Evolutionary conservation across 148 eudicot genomes (phyloP).

Genomic region (Camellia japonica): DNA sequence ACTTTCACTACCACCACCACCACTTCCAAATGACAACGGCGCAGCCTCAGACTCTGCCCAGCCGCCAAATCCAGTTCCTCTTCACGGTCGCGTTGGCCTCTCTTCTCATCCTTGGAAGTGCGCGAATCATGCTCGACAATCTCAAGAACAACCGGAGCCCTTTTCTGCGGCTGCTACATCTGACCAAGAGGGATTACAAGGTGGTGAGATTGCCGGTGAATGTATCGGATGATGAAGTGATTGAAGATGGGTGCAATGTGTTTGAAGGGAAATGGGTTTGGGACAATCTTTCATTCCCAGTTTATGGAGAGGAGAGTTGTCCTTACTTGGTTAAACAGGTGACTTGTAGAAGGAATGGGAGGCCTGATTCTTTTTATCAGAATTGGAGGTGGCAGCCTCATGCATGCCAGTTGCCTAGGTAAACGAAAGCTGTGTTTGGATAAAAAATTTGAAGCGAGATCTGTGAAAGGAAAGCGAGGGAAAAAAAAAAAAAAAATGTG

Average conservation of each 20-base stretch:
- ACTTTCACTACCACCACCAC: constrained; percentile 3
- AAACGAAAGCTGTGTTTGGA: neutral
- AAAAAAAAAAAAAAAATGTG: no score
- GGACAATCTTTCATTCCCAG: constrained; percentile 61
- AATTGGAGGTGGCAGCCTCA: constrained; percentile 92
- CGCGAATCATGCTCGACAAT: constrained; percentile 55
- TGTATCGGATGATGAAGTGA: constrained; percentile 42
- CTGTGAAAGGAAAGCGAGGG: no score
- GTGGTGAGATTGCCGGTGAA: constrained; percentile 25
- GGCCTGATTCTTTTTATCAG: constrained; percentile 73
- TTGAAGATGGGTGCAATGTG: constrained; percentile 67
- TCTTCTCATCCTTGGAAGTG: constrained; percentile 56
- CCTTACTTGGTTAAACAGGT: constrained; percentile 76
- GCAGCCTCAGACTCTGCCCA: constrained; percentile 32
- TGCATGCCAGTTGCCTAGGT: constrained; percentile 88
- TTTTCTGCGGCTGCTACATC: constrained; percentile 32
- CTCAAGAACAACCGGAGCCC: constrained; percentile 38
- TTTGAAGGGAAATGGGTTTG: constrained; percentile 80
- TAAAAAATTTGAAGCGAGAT: no score
- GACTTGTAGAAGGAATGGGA: constrained; percentile 75
- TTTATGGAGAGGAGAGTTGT: constrained; percentile 69
- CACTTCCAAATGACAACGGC: constrained; percentile 48
- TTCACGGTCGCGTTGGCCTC: constrained; percentile 61
- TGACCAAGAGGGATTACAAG: constrained; percentile 8
- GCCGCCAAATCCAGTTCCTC: constrained; percentile 47